Base-by-base conservation (phyloP, 2,329 filamentous ascomycete species). In the Bipolaris zeicola region DNA sequence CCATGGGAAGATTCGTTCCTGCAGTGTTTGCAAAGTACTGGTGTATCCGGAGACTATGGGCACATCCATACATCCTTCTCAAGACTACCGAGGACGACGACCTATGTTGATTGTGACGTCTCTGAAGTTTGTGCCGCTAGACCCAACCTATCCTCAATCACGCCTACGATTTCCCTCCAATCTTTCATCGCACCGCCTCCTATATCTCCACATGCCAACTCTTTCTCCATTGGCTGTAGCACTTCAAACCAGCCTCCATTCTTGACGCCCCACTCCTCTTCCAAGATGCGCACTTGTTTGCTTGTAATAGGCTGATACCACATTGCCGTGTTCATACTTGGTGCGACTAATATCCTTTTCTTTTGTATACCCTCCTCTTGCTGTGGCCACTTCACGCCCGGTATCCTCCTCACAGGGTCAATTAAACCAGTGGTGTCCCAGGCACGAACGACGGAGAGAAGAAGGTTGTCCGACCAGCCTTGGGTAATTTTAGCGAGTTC, bases 311-410 rank as follows among this genome's bases (percentile, higher is more conserved):
- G 93, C 72, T 97, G 92, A 52, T 82, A 81, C 89, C 90, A 96
- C 93, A 96, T 96, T 3, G 88, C 87, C 22, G 87, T 92, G 74
- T 97, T 96, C 91, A 96, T 96, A 28, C 89, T 87, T 1, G 89
- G 88, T 2, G 90, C 90, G 0, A 94, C 89, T 1, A 95, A 68
- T 34, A 96, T 91, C 61, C 81, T 84, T 60, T 74, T 75, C 73
- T 82, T 85, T 50, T 71, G 75, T 5, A 71, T 48, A n/a, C 52
- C 59, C 2, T 52, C 58, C 33, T 64, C 55, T 37, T 67, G 58
- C 14, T 62, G 52, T 18, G 62, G 62, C 55, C 62, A 67, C 37
- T 64, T 52, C 14, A 72, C 56, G 14, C 69, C 62, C 11, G 62
- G 62, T 53, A 72, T 63, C 2, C 69, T 62, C 34, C 71, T 57